These are phyloP conservation scores for Kuraishia floccosa DNA, from an alignment of 805 yeast genomes.

Conservation along the genomic window DNA sequence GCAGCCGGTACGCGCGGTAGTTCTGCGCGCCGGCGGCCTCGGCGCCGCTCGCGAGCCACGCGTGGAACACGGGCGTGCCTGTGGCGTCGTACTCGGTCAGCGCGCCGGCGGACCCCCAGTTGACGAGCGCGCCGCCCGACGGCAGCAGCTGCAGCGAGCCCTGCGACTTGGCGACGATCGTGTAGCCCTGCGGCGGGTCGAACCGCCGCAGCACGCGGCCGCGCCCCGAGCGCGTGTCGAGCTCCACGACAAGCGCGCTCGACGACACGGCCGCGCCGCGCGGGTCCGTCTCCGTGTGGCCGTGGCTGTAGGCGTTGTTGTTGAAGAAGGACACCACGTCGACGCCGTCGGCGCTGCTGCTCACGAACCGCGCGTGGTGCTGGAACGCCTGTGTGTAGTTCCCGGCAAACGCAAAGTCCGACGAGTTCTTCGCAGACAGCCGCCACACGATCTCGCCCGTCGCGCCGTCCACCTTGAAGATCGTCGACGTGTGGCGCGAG, in stretches of 20 bases:
- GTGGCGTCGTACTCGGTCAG: slow-evolving; percentile 20
- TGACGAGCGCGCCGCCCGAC: slow-evolving; percentile 21
- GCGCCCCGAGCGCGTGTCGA: slow-evolving; percentile 15
- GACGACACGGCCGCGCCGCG: neutral
- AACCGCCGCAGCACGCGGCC: slow-evolving; percentile 16
- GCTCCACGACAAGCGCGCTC: too few species aligned
- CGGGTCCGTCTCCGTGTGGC: slow-evolving; percentile 1
- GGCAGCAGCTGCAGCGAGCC: slow-evolving; percentile 21
- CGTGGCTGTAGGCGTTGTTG: slow-evolving; percentile 1
- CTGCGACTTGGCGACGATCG: slow-evolving; percentile 14
- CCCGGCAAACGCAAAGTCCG: slow-evolving; percentile 4
- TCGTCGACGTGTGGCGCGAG: slow-evolving; percentile 21
- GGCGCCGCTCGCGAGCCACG: slow-evolving; percentile 19
- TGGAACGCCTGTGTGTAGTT: slow-evolving; percentile 21
- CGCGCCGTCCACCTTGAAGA: slow-evolving; percentile 22
- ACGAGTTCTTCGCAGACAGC: slow-evolving; percentile 1
- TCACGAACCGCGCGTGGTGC: slow-evolving; percentile 22
- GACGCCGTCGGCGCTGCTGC: slow-evolving; percentile 12
- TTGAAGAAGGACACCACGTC: slow-evolving; percentile 22
- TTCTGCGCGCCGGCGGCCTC: slow-evolving; percentile 16
- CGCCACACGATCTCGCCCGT: slow-evolving; percentile 24
- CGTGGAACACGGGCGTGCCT: slow-evolving; percentile 19
- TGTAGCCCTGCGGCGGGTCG: slow-evolving; percentile 11
- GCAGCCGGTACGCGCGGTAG: slow-evolving; percentile 23
- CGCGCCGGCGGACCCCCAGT: slow-evolving; percentile 27